These are phyloP conservation scores for Colletotrichum tabaci DNA, from an alignment of 2,329 filamentous ascomycete genomes.

Conservation along the genomic window DNA sequence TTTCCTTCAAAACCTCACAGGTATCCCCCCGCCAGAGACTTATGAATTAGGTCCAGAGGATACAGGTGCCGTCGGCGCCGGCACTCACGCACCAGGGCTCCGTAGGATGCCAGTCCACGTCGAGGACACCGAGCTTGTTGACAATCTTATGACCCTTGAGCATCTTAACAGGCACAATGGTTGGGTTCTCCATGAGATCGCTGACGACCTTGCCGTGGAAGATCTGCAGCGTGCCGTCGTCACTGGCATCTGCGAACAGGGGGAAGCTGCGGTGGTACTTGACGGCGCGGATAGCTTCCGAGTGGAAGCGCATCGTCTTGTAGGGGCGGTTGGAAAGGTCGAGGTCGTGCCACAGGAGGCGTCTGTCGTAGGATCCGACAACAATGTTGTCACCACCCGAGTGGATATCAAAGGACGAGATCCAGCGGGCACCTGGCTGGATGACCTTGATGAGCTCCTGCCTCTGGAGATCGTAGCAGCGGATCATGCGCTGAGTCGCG, in stretches of 20 bases:
- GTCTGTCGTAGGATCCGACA: slow-evolving; percentile 93
- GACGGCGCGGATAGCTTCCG: slow-evolving; percentile 90
- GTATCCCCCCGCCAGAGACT: slow-evolving; percentile 11
- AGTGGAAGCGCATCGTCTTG: slow-evolving; percentile 96
- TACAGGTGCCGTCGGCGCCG: slow-evolving; percentile 92
- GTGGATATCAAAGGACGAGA: slow-evolving; percentile 94
- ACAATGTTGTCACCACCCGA: slow-evolving; percentile 94
- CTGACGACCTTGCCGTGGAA: slow-evolving; percentile 97
- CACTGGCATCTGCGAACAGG: slow-evolving; percentile 93
- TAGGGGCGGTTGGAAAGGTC: slow-evolving; percentile 92
- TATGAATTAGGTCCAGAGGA: slow-evolving; percentile 80
- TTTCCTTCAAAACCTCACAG: slow-evolving; percentile 33
- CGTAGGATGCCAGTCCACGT: slow-evolving; percentile 94
- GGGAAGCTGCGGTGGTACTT: slow-evolving; percentile 87
- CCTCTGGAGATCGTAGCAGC: slow-evolving; percentile 92
- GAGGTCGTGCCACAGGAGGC: slow-evolving; percentile 96
- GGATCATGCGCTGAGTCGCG: slow-evolving; percentile 92
- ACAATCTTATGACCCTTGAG: slow-evolving; percentile 91
- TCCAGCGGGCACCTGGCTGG: slow-evolving; percentile 93
- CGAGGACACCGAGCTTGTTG: slow-evolving; percentile 89
- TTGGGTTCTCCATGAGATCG: slow-evolving; percentile 96
- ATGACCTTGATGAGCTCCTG: slow-evolving; percentile 94
- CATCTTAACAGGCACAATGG: slow-evolving; percentile 96
- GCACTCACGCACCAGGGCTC: slow-evolving; percentile 97
- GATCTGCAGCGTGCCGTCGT: slow-evolving; percentile 94